Percentiles rank a stretch among this genome's conserved stretches.
Conservation (phyloP, 73 alveolate genomes). For the Paramecium caudatum region DNA sequence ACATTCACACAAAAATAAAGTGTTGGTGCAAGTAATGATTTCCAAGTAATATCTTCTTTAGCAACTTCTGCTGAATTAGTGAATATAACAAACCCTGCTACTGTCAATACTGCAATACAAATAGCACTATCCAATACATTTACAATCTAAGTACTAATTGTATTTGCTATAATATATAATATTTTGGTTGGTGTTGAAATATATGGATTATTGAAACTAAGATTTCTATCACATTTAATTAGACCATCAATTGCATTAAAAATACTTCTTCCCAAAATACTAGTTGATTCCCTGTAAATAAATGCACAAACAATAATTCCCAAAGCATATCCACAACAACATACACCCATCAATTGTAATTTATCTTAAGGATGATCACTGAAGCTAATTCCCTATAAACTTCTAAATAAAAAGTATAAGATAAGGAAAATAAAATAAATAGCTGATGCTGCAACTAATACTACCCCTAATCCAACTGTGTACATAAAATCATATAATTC, state of each 20-base stretch:
- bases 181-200: constrained; percentile 57
- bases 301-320: constrained; percentile 64
- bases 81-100: constrained; percentile 47
- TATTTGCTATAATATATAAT: constrained; percentile 5
- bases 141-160: not conserved
- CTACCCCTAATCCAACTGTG: constrained; percentile 34
- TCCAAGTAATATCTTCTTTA: constrained; percentile 65
- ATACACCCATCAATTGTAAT: constrained; percentile 28
- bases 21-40: constrained; percentile 52
- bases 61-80: constrained; percentile 59
- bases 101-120: constrained; percentile 55
- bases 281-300: constrained; percentile 46
- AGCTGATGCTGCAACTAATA: not conserved
- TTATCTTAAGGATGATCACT: constrained; percentile 35
- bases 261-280: constrained; percentile 45
- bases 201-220: constrained; percentile 55
- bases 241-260: constrained; percentile 57
- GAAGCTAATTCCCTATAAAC: not conserved
- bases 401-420: constrained; percentile 23
- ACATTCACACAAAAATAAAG: constrained; percentile 55
- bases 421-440: constrained; percentile 53
- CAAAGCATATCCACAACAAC: constrained; percentile 59
- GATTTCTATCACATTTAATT: constrained; percentile 33
- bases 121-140: constrained; percentile 51
- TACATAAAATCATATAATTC: constrained; percentile 35